phyloP scores from a whole-genome alignment of 768 basidiomycete species.

The Cystofilobasidium capitatum region DNA sequence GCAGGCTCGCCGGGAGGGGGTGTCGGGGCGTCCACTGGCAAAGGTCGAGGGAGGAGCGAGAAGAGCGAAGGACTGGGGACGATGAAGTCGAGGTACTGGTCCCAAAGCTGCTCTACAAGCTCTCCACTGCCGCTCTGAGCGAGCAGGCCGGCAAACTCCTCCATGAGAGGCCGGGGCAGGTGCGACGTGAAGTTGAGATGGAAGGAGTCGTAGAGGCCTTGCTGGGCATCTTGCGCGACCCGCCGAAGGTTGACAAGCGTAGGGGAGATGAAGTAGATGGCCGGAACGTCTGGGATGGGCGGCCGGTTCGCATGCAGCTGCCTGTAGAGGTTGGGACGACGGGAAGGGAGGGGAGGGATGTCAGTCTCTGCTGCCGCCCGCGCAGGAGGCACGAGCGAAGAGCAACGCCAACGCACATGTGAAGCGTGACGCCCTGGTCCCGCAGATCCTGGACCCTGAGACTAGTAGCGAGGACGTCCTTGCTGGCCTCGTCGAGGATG shows the following conservation, averaged over 20 bases:
- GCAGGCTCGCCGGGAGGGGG: background rate
- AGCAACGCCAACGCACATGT: slow-evolving; percentile 61
- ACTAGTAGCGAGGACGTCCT: slow-evolving; percentile 91
- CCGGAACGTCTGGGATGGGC: slow-evolving; percentile 85
- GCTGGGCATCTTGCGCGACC: slow-evolving; percentile 78
- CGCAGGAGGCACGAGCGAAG: too few relatives aligned
- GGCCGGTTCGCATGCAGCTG: slow-evolving; percentile 85
- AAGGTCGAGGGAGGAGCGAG: slow-evolving; percentile 57
- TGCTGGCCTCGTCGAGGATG: slow-evolving; percentile 86
- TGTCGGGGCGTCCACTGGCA: background rate
- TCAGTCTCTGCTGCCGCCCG: too few relatives aligned
- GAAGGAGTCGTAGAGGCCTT: slow-evolving; percentile 80
- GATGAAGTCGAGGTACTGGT: slow-evolving; percentile 95
- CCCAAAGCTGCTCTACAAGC: slow-evolving; percentile 75
- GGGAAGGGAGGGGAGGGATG: background rate
- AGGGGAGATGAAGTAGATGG: slow-evolving; percentile 91
- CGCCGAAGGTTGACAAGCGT: slow-evolving; percentile 74
- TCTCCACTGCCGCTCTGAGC: slow-evolving; percentile 75
- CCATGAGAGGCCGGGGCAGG: slow-evolving; percentile 72
- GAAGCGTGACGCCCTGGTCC: slow-evolving; percentile 92
- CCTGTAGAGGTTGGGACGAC: slow-evolving; percentile 42
- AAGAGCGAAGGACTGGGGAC: slow-evolving; percentile 86
- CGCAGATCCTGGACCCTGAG: slow-evolving; percentile 91
- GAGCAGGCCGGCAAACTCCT: slow-evolving; percentile 83
- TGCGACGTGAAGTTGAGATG: slow-evolving; percentile 94